phyloP scores from a whole-genome alignment of 31 red algal species.

The Odonthalia washingtoniensis region DNA sequence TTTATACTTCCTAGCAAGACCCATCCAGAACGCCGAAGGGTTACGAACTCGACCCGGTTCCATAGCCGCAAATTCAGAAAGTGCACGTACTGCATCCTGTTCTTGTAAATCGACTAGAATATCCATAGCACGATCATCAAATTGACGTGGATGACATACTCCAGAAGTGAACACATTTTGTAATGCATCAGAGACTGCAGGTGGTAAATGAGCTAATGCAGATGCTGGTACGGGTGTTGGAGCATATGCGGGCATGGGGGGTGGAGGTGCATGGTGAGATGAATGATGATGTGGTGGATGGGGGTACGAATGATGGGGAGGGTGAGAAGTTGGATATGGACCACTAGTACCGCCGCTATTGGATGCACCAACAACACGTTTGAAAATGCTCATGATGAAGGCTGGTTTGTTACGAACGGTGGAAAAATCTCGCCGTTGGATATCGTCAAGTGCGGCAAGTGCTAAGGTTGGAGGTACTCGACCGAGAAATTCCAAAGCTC shows the following conservation, averaged over 20 bases:
- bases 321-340: neutral
- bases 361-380: conserved; percentile 77
- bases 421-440: conserved; percentile 76
- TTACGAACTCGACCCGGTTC: conserved; percentile 84
- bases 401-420: conserved; percentile 84
- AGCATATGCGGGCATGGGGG: conserved; percentile 16
- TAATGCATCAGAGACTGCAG: conserved; percentile 74
- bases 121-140: conserved; percentile 95
- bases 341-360: conserved; percentile 46
- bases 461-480: conserved; percentile 64
- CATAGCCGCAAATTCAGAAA: conserved; percentile 91
- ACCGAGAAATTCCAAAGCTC: conserved; percentile 76
- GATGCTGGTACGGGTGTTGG: conserved; percentile 77
- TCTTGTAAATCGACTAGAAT: conserved; percentile 82
- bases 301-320: too few relatives aligned
- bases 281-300: too few relatives aligned
- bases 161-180: conserved; percentile 84
- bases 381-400: conserved; percentile 83
- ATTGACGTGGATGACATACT: conserved; percentile 89
- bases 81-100: conserved; percentile 79
- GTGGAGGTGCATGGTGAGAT: conserved; percentile 2
- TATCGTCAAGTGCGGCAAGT: conserved; percentile 68
- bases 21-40: conserved; percentile 95
- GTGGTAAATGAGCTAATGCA: conserved; percentile 84
- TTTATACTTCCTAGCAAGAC: conserved; percentile 82